Base-by-base conservation (phyloP, 495 filamentous ascomycete species). In the Aspergillus sclerotioniger region DNA sequence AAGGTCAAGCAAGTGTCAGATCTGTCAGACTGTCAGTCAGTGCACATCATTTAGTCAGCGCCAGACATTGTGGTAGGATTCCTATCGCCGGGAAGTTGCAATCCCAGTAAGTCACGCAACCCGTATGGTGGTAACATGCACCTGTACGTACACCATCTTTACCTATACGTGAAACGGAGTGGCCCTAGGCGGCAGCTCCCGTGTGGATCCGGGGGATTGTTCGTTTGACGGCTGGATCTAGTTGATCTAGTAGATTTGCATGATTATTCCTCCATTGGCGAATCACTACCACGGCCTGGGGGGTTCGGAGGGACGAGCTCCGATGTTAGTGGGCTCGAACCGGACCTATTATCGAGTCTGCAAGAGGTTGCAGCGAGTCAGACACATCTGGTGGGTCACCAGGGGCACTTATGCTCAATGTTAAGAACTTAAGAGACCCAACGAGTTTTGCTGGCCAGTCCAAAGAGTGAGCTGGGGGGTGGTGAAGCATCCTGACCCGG, bases 131-230 rank as follows among this genome's bases (percentile, higher is more conserved):
- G 37, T 41, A 41, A 41, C 37, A 41, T 41, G 10, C 13, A n/a
- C 37, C 37, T n/a, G 37, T 41, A 6, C 13, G n/a, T n/a, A 41
- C 37, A 12, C 2, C 13, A 15, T 2, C 10, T 41, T 31, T 50
- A 50, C 47, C 25, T 8, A 50, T 17, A 50, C 47, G 13, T 15
- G 25, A 50, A 32, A 50, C 28, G 9, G 31, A 50, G 47, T 31
- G 47, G 47, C 25, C 21, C 47, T 16, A 8, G 20, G 31, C 47
- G 47, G 47, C 47, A 50, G 47, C 6, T 50, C 31, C 47, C 47
- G 47, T 50, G 47, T 50, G 47, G 47, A 50, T 28, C 47, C 32
- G 47, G 25, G 28, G 21, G 37, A 41, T 6, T 25, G 25, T 20
- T 19, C 19, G 44, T 46, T 28, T 32, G 31, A 50, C 47, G 47